Evolutionary conservation across 73 alveolate genomes (phyloP), one percentile per base, ranked within the genome.

Genomic region (Stentor coeruleus): DNA sequence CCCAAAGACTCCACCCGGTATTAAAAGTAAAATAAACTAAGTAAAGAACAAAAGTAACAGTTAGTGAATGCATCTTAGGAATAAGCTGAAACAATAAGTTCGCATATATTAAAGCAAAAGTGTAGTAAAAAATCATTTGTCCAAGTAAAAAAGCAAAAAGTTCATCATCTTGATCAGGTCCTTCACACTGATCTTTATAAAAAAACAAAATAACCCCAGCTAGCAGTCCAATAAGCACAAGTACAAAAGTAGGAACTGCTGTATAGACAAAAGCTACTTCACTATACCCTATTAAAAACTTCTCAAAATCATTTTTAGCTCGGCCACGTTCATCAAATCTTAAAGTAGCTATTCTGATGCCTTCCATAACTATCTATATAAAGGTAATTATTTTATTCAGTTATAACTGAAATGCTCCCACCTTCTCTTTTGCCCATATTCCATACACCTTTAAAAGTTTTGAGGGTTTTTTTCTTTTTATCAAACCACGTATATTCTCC

Each of bases 391-490:
- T n/a, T n/a, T n/a, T 49, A 49, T 49, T 49, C 66, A 49, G 66
- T 49, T 6, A 49, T 49, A 11, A 11, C 20, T 11, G 66, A 49
- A 49, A 20, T 49, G 66, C 66, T 49, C 20, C 66, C 66, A 11
- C 66, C 66, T 20, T 49, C 66, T 11, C 66, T 20, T 66, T 66
- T 66, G n/a, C 79, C 79, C 33, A 28, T 66, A 66, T 66, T 66
- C 79, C 79, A 66, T 28, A 33, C 33, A 11, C 66, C 66, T 49
- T 49, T 49, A 20, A 49, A 11, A 49, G 28, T 49, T 49, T 49
- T 49, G 20, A 49, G 6, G 28, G 6, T 6, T 11, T 49, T 49
- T 49, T 49, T 49, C 20, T 49, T 49, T 20, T 49, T 49, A 49
- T 49, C 66, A 49, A 49, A 49, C 66, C 66, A 49, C 6, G 66